These are phyloP conservation scores for Aspergillus thermomutatus DNA, from an alignment of 2,329 filamentous ascomycete species.

Conservation along the genomic window DNA sequence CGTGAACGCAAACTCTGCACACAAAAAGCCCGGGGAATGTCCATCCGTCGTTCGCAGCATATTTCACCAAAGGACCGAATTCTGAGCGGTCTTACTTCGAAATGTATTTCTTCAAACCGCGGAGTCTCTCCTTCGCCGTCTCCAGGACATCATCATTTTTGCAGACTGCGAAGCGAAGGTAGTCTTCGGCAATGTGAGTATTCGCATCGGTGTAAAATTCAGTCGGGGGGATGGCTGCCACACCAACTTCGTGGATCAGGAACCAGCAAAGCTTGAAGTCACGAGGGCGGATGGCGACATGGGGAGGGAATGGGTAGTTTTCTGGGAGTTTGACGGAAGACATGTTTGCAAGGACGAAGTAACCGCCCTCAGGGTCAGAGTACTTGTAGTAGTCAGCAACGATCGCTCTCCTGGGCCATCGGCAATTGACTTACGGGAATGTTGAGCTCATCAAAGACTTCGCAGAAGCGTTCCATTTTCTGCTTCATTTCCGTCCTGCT, in stretches of 20 bases:
- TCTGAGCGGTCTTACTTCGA: slow-evolving; percentile 19
- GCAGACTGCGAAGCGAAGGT: slow-evolving; percentile 92
- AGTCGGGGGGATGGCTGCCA: slow-evolving; percentile 92
- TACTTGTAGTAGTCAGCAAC: slow-evolving; percentile 46
- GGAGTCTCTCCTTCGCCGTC: slow-evolving; percentile 70
- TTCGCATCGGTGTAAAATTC: slow-evolving; percentile 93
- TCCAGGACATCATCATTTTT: slow-evolving; percentile 86
- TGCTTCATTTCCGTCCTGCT: slow-evolving; percentile 82
- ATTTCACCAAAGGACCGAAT: slow-evolving; percentile 2
- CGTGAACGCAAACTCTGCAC: not conserved
- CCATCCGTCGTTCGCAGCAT: not conserved
- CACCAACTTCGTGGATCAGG: slow-evolving; percentile 90
- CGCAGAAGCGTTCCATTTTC: slow-evolving; percentile 84
- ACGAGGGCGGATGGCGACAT: slow-evolving; percentile 79
- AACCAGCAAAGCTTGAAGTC: slow-evolving; percentile 98
- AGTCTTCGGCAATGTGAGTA: slow-evolving; percentile 83
- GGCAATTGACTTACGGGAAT: slow-evolving; percentile 52
- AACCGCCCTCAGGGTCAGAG: slow-evolving; percentile 91
- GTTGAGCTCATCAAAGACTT: slow-evolving; percentile 70
- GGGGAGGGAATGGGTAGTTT: slow-evolving; percentile 82
- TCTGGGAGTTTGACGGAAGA: slow-evolving; percentile 77
- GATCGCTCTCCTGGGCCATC: not conserved
- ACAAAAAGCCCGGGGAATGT: not conserved
- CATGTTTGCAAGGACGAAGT: slow-evolving; percentile 96
- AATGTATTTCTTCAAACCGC: slow-evolving; percentile 71